These are phyloP conservation scores for Glycine soja DNA, from an alignment of 306 rosid species.

Conservation along the genomic window DNA sequence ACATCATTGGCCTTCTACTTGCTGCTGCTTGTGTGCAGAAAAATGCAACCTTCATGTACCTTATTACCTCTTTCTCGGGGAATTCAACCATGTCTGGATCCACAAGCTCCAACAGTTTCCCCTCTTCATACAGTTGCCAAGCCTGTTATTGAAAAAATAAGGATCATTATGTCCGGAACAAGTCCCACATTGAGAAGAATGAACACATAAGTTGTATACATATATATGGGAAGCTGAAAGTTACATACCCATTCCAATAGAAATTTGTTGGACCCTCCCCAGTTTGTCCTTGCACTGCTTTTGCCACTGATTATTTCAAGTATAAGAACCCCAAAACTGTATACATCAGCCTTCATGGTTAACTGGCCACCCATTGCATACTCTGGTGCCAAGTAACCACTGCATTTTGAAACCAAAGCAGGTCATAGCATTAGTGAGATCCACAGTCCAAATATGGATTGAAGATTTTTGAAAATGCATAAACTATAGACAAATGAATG, in stretches of 20 bases:
- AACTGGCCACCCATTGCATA: slow-evolving; percentile 94
- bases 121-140: slow-evolving; percentile 90
- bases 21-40: slow-evolving; percentile 96
- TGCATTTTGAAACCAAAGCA: slow-evolving; percentile 51
- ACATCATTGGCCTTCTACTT: slow-evolving; percentile 82
- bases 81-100: slow-evolving; percentile 70
- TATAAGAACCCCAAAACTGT: slow-evolving; percentile 90
- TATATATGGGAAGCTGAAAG: slow-evolving; percentile 25
- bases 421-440: slow-evolving; percentile 24
- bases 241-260: slow-evolving; percentile 82
- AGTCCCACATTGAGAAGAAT: slow-evolving; percentile 1
- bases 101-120: slow-evolving; percentile 74
- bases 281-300: slow-evolving; percentile 72
- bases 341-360: slow-evolving; percentile 91
- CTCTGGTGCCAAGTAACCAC: slow-evolving; percentile 98
- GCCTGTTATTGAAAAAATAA: slow-evolving; percentile 60
- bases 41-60: slow-evolving; percentile 92
- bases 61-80: slow-evolving; percentile 73
- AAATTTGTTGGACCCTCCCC: slow-evolving; percentile 72
- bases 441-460: slow-evolving; percentile 17
- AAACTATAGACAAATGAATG: too few relatives aligned
- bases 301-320: slow-evolving; percentile 84
- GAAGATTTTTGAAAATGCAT: neutral
- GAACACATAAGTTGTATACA: neutral
- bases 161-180: slow-evolving; percentile 7